phyloP scores from a whole-genome alignment of 257 asterid genomes.

The Capsicum baccatum region DNA sequence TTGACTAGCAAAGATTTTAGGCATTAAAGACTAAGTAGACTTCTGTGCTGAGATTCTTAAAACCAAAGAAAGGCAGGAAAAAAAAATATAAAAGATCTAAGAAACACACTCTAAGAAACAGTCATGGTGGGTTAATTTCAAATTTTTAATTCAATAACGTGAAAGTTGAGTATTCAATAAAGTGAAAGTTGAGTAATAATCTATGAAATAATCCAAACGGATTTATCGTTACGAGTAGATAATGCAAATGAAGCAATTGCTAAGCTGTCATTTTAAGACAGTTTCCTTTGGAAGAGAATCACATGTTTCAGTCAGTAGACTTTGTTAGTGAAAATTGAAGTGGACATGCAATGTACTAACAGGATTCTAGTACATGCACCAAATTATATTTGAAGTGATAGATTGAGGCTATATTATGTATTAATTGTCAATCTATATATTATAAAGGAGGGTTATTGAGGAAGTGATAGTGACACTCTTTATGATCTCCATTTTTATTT shows the following conservation, averaged over 20 bases:
- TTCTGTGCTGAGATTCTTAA: constrained; percentile 4
- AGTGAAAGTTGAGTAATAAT: too few relatives aligned
- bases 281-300: not conserved
- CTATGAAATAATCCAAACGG: too few relatives aligned
- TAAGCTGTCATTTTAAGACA: not conserved
- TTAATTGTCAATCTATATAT: too few relatives aligned
- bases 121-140: not conserved
- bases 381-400: not conserved
- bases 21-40: constrained; percentile 32
- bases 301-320: not conserved
- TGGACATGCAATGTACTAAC: not conserved
- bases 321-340: not conserved
- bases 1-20: constrained; percentile 26
- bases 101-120: not conserved
- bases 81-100: not conserved
- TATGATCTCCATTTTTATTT: too few relatives aligned
- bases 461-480: too few relatives aligned
- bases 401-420: not conserved
- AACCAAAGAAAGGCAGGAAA: not conserved
- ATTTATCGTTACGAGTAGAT: not conserved
- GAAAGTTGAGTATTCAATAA: too few relatives aligned
- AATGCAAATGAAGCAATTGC: not conserved
- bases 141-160: too few relatives aligned
- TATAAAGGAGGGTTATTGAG: too few relatives aligned
- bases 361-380: not conserved